Conservation (phyloP, 1,284 basidiomycete genomes). For the Ceratobasidium sp. region DNA sequence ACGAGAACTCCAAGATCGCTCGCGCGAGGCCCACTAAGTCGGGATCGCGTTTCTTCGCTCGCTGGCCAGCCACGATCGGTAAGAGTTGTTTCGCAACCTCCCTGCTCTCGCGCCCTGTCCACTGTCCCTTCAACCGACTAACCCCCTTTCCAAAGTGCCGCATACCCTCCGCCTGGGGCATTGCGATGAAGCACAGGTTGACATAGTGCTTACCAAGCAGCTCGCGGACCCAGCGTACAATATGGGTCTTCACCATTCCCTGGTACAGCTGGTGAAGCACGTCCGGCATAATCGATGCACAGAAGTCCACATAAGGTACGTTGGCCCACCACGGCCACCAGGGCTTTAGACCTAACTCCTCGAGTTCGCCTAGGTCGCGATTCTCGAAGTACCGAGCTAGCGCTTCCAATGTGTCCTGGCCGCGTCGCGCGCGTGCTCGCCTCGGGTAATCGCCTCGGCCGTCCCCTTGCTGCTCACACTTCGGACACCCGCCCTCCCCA, state of each 20-base stretch:
- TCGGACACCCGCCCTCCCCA: not conserved
- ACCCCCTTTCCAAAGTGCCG: slow-evolving; percentile 23
- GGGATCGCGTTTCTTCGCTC: not conserved
- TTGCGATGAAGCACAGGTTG: slow-evolving; percentile 1
- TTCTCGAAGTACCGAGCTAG: not conserved
- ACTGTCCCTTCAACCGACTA: slow-evolving; percentile 20
- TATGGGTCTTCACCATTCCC: slow-evolving; percentile 16
- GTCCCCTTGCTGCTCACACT: not conserved
- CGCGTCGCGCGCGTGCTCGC: not conserved
- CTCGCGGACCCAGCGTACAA: not conserved
- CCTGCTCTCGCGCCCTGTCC: slow-evolving; percentile 28
- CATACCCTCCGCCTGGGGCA: slow-evolving; percentile 24
- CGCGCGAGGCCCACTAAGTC: slow-evolving; percentile 31
- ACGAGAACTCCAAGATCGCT: slow-evolving; percentile 59
- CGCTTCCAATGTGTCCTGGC: slow-evolving; percentile 18
- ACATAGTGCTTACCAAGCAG: not conserved
- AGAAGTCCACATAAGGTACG: slow-evolving; percentile 4
- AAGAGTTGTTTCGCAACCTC: slow-evolving; percentile 26
- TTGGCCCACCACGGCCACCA: slow-evolving; percentile 34
- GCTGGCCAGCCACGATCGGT: slow-evolving; percentile 3
- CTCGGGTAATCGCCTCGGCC: not conserved
- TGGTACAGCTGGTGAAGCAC: slow-evolving; percentile 26
- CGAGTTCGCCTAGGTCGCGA: not conserved
- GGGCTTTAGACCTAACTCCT: not conserved
- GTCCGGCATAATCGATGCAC: slow-evolving; percentile 14